phyloP scores from a whole-genome alignment of 495 filamentous ascomycete genomes.

The Thermochaetoides thermophila region DNA sequence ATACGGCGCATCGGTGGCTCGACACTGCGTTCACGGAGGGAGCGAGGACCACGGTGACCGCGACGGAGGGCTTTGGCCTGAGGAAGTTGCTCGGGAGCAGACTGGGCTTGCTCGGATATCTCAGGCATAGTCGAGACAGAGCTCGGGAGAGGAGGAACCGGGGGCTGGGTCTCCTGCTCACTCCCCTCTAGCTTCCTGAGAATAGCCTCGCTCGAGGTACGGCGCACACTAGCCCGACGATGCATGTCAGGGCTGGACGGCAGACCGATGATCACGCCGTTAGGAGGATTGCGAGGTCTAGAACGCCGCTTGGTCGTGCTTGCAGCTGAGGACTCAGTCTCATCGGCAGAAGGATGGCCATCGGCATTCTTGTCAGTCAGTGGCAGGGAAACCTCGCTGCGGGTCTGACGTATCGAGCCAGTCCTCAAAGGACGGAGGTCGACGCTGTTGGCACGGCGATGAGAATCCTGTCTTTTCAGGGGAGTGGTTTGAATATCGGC shows the following conservation, averaged over 20 bases:
- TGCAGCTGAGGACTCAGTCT: not conserved
- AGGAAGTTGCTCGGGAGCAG: constrained; percentile 5
- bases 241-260: constrained; percentile 14
- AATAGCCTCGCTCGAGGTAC: constrained; percentile 4
- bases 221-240: constrained; percentile 4
- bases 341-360: too few relatives aligned
- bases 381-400: constrained; percentile 2
- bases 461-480: not conserved
- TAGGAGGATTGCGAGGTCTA: not conserved
- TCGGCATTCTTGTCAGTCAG: too few relatives aligned
- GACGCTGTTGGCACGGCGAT: constrained; percentile 5
- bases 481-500: not conserved
- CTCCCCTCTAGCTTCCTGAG: not conserved
- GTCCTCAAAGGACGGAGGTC: constrained; percentile 1
- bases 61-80: not conserved
- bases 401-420: too few relatives aligned
- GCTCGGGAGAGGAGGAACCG: too few relatives aligned
- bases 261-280: constrained; percentile 3
- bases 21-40: constrained; percentile 5
- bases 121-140: too few relatives aligned
- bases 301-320: not conserved
- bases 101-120: too few relatives aligned
- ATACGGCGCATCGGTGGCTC: constrained; percentile 10
- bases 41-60: not conserved
- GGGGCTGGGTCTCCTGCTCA: too few relatives aligned